Conservation (phyloP, 169 alveolate genomes). For the Hepatocystis sp. region DNA sequence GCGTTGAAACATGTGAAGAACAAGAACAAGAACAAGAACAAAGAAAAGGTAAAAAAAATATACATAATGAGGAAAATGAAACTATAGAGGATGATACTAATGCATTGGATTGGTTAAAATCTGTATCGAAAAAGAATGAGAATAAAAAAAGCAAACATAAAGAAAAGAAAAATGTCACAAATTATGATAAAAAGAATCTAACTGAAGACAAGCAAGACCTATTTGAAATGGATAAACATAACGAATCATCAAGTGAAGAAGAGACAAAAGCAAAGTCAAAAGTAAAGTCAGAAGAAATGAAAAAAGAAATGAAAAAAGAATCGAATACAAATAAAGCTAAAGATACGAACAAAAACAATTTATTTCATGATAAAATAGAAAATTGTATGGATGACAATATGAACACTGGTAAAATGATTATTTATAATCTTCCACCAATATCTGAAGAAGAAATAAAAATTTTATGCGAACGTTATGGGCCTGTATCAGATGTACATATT, state of each 20-base stretch:
- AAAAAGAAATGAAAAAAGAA: constrained; percentile 7
- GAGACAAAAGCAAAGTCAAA: constrained; percentile 6
- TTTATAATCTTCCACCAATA: constrained; percentile 69
- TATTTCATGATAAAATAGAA: not conserved
- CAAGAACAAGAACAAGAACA: not conserved
- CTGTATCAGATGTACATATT: constrained; percentile 77
- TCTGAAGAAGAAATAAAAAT: constrained; percentile 60
- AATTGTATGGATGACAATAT: constrained; percentile 33
- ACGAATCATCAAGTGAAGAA: not conserved
- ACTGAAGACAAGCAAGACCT: constrained; percentile 1
- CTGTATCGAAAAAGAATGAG: constrained; percentile 32
- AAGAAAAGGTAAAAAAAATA: not conserved
- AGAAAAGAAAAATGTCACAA: not conserved
- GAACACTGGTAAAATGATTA: constrained; percentile 74
- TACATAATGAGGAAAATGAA: not conserved
- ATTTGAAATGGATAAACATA: not conserved
- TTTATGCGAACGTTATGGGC: constrained; percentile 70
- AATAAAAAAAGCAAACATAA: constrained; percentile 16
- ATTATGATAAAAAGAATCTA: not conserved
- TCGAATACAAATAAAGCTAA: constrained; percentile 3
- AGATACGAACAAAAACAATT: not conserved
- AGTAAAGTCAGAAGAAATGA: not conserved
- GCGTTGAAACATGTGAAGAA: not conserved
- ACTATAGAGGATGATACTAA: constrained; percentile 45
- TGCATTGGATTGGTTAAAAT: constrained; percentile 64